phyloP scores from a whole-genome alignment of 2,329 filamentous ascomycete species.

The Diaporthe sp. region DNA sequence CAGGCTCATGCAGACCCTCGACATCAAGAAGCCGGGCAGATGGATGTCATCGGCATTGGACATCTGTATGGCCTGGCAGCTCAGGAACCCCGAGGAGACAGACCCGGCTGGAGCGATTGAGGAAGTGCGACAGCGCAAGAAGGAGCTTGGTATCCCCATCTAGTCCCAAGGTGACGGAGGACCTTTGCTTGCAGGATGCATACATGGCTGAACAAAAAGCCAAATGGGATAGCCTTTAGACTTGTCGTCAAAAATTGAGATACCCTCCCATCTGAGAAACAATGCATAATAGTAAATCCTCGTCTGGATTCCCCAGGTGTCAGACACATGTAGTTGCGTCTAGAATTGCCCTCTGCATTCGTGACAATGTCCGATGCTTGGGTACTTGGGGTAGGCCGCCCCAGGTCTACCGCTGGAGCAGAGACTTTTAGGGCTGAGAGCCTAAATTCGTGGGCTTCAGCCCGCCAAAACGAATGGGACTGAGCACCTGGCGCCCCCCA shows the following conservation, averaged over 20 bases:
- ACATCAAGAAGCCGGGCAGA: slow-evolving; percentile 78
- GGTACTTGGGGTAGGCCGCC: not conserved
- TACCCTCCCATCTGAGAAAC: not conserved
- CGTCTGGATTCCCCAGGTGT: not conserved
- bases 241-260: slow-evolving; percentile 1
- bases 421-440: not conserved
- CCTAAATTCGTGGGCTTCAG: not conserved
- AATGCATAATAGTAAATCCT: not conserved
- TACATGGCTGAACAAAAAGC: not conserved
- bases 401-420: not conserved
- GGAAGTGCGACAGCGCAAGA: slow-evolving; percentile 66
- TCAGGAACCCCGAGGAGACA: slow-evolving; percentile 79
- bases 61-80: slow-evolving; percentile 88
- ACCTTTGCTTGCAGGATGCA: not conserved
- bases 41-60: slow-evolving; percentile 89
- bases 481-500: not conserved
- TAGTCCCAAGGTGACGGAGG: not conserved
- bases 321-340: not conserved
- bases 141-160: slow-evolving; percentile 64
- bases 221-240: not conserved
- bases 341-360: not conserved
- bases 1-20: slow-evolving; percentile 77
- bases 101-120: slow-evolving; percentile 73
- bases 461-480: not conserved
- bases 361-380: not conserved